phyloP scores from a whole-genome alignment of 495 filamentous ascomycete species.

The Diplogelasinospora grovesii region DNA sequence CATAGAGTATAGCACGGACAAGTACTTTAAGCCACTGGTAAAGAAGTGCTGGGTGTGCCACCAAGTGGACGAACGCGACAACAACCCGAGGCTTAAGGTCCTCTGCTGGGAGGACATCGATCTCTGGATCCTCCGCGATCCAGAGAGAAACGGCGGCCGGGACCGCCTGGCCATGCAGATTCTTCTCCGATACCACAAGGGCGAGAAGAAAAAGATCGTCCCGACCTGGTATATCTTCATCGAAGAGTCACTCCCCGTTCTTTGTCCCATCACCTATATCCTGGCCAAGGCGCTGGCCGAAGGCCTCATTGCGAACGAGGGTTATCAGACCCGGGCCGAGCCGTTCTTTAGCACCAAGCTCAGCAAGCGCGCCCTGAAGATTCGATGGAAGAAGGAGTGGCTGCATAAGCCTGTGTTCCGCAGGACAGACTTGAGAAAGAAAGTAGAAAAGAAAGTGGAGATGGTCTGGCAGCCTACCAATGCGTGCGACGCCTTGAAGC shows the following conservation, averaged over 20 bases:
- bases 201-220: slow-evolving; percentile 10
- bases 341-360: slow-evolving; percentile 12
- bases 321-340: slow-evolving; percentile 9
- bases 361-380: slow-evolving; percentile 9
- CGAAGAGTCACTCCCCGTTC: slow-evolving; percentile 8
- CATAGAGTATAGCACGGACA: slow-evolving; percentile 1
- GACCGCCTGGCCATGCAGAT: slow-evolving; percentile 11
- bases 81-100: slow-evolving; percentile 9
- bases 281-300: slow-evolving; percentile 11
- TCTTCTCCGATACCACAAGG: slow-evolving; percentile 10
- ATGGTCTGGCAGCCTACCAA: background rate
- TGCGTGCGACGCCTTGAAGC: background rate
- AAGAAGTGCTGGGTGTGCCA: slow-evolving; percentile 9
- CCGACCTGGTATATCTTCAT: slow-evolving; percentile 12
- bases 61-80: slow-evolving; percentile 1
- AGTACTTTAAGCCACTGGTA: background rate
- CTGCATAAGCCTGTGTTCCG: slow-evolving; percentile 11
- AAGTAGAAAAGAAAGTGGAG: background rate
- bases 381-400: slow-evolving; percentile 13
- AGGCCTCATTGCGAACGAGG: slow-evolving; percentile 6
- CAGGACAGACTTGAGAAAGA: slow-evolving; percentile 1
- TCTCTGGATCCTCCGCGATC: slow-evolving; percentile 12
- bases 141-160: slow-evolving; percentile 9
- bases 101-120: slow-evolving; percentile 16
- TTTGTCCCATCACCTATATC: slow-evolving; percentile 10